Evolutionary conservation across 805 yeast genomes (phyloP).

Genomic region (Vanderwaltozyma verrucispora): DNA sequence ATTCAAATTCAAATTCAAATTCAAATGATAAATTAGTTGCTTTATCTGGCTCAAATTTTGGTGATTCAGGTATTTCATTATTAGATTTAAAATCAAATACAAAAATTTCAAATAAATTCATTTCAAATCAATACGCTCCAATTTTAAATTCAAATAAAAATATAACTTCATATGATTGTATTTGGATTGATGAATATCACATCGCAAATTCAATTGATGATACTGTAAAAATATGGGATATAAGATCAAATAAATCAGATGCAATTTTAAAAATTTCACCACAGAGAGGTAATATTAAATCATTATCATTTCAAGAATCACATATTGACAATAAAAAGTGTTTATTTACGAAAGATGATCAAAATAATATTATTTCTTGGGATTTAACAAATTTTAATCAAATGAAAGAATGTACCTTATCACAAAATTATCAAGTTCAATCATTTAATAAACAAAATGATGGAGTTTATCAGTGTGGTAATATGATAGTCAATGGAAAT

Average conservation of each 20-base stretch:
- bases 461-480: constrained; percentile 20
- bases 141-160: constrained; percentile 4
- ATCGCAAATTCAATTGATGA: constrained; percentile 14
- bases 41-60: constrained; percentile 47
- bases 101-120: constrained; percentile 6
- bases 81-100: constrained; percentile 49
- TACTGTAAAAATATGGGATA: constrained; percentile 20
- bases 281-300: constrained; percentile 16
- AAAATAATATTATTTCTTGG: constrained; percentile 19
- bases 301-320: constrained; percentile 6
- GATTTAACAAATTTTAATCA: constrained; percentile 12
- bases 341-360: constrained; percentile 16
- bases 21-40: constrained; percentile 38
- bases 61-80: constrained; percentile 63
- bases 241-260: constrained; percentile 13
- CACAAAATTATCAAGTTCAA: no score
- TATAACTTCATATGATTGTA: constrained; percentile 10
- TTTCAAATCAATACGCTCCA: constrained; percentile 15
- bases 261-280: constrained; percentile 13
- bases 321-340: constrained; percentile 3
- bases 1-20: no score
- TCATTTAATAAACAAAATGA: constrained; percentile 3
- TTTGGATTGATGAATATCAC: constrained; percentile 17
- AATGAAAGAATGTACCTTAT: constrained; percentile 11
- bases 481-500: constrained; percentile 13